Percentiles rank a stretch among this genome's conserved stretches.
Conservation (phyloP, 129 eudicot species). For the Lactuca sativa region DNA sequence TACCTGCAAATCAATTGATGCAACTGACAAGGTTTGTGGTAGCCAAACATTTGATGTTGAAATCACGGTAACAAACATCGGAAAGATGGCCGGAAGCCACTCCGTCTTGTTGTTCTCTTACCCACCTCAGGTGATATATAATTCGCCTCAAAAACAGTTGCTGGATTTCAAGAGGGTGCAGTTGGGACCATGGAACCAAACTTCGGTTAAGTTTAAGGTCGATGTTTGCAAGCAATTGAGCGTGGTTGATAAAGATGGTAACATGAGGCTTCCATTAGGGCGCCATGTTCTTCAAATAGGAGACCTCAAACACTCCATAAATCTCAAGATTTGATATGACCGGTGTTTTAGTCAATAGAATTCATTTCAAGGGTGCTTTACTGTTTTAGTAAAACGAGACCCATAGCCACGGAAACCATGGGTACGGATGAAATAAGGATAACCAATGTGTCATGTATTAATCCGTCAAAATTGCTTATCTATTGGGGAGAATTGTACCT, state of each 20-base stretch:
- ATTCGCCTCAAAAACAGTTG: background rate
- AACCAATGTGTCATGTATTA: background rate
- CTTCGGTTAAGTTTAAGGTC: background rate
- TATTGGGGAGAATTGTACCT: background rate
- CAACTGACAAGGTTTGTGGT: background rate
- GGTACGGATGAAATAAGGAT: background rate
- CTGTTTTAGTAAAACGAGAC: conserved; percentile 2
- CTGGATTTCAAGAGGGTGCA: background rate
- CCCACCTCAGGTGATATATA: background rate
- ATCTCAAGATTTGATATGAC: background rate
- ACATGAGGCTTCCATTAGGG: background rate
- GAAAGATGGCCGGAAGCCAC: conserved; percentile 12
- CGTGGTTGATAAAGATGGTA: background rate
- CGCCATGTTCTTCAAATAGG: background rate
- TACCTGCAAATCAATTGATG: conserved; percentile 13
- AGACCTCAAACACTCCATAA: background rate
- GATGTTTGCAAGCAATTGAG: conserved; percentile 1
- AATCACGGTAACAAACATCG: conserved; percentile 4
- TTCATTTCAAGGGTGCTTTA: conserved; percentile 3
- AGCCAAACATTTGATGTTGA: conserved; percentile 1
- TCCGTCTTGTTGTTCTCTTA: background rate
- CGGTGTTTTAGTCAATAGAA: conserved; percentile 3
- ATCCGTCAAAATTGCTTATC: background rate
- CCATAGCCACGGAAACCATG: background rate
- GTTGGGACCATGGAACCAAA: background rate